These are phyloP conservation scores for Xylaria sp. DNA, from an alignment of 2,329 filamentous ascomycete genomes.

Conservation along the genomic window DNA sequence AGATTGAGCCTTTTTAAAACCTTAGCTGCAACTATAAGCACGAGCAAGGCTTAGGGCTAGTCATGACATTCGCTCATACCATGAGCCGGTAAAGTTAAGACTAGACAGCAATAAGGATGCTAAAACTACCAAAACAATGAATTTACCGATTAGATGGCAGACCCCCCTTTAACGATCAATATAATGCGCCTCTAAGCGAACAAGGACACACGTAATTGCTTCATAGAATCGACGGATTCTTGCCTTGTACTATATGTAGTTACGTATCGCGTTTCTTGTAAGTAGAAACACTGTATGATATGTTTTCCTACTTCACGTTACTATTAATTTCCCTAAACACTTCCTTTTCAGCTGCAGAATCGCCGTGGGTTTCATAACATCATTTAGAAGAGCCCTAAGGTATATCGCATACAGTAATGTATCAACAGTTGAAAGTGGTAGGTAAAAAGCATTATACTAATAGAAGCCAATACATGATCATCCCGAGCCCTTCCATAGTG, in stretches of 20 bases:
- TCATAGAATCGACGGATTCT: neutral
- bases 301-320: neutral
- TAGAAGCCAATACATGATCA: conserved; percentile 17
- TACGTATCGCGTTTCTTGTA: neutral
- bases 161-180: neutral
- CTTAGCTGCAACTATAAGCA: too few relatives aligned
- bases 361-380: too few relatives aligned
- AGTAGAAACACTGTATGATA: neutral
- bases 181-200: neutral
- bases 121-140: too few relatives aligned
- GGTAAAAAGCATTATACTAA: too few relatives aligned
- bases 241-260: neutral
- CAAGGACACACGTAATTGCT: neutral
- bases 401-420: neutral
- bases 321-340: neutral
- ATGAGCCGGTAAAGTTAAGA: too few relatives aligned
- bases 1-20: too few relatives aligned
- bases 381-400: neutral
- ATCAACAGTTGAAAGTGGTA: neutral
- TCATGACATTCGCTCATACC: too few relatives aligned
- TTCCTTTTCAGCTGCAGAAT: neutral
- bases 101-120: too few relatives aligned
- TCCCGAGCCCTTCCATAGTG: conserved; percentile 51
- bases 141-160: neutral
- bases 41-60: too few relatives aligned